Evolutionary conservation across 192 early-diverging fungal genomes (phyloP).

Genomic region (Umbelopsis ramanniana): DNA sequence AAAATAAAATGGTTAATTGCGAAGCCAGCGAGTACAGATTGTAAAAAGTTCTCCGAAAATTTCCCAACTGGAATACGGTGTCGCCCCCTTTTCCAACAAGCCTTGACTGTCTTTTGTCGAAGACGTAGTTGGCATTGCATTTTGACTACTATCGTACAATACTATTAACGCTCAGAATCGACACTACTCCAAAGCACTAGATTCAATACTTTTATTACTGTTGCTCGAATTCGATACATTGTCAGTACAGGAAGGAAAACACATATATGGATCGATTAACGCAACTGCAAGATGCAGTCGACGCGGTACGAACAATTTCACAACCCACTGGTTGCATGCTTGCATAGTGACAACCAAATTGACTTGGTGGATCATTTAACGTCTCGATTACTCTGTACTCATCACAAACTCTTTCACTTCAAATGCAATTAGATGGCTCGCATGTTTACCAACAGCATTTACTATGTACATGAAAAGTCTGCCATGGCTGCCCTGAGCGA

Average conservation of each 20-base stretch:
- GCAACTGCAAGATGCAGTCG: conserved; percentile 59
- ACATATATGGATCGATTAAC: conserved; percentile 56
- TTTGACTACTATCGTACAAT: too few relatives aligned
- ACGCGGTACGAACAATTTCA: conserved; percentile 32
- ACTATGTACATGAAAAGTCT: conserved; percentile 52
- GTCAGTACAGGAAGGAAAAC: not conserved
- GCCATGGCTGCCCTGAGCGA: conserved; percentile 42
- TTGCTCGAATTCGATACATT: not conserved
- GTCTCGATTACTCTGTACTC: not conserved
- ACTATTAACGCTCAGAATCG: too few relatives aligned
- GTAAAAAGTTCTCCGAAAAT: too few relatives aligned
- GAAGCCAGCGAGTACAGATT: not conserved
- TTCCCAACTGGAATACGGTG: too few relatives aligned
- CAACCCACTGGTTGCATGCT: not conserved
- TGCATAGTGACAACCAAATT: not conserved
- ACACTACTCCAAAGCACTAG: too few relatives aligned
- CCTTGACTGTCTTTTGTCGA: conserved; percentile 10
- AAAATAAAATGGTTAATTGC: conserved; percentile 19
- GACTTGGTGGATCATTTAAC: not conserved
- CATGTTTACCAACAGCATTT: conserved; percentile 58
- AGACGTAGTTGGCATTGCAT: too few relatives aligned
- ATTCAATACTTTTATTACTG: too few relatives aligned
- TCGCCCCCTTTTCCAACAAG: too few relatives aligned
- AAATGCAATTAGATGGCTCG: conserved; percentile 42
- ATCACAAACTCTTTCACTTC: not conserved